Evolutionary conservation across 495 filamentous ascomycete genomes (phyloP).

Genomic region (Penicillium psychrofluorescens): DNA sequence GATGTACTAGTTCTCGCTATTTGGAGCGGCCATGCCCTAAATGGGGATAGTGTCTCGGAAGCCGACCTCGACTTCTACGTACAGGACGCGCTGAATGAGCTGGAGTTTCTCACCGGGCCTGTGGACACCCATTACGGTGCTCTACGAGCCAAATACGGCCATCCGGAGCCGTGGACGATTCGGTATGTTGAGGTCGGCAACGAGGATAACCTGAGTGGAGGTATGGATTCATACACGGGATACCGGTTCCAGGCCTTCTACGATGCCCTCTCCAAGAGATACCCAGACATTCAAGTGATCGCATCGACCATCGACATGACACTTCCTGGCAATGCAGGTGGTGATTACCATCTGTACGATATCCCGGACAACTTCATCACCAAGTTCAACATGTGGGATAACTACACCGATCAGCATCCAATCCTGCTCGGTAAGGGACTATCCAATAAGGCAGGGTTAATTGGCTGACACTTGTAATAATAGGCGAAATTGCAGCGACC

Average conservation of each 20-base stretch:
- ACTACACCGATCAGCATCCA: conserved; percentile 26
- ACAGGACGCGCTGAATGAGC: conserved; percentile 54
- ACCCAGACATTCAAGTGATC: conserved; percentile 43
- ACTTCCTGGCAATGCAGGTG: conserved; percentile 27
- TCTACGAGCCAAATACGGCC: conserved; percentile 37
- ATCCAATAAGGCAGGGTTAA: neutral
- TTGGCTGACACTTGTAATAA: neutral
- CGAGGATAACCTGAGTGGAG: conserved; percentile 43
- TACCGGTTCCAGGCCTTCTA: conserved; percentile 40
- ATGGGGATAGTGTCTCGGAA: conserved; percentile 33
- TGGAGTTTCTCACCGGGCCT: conserved; percentile 44
- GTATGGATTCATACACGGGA: conserved; percentile 27
- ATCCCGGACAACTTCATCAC: conserved; percentile 41
- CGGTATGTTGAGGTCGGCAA: conserved; percentile 49
- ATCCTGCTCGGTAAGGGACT: conserved; percentile 40
- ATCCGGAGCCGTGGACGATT: conserved; percentile 40
- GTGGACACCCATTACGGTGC: conserved; percentile 32
- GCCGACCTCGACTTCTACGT: conserved; percentile 32
- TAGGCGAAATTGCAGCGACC: conserved; percentile 46
- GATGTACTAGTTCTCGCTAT: conserved; percentile 41
- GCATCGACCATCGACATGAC: conserved; percentile 35
- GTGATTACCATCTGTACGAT: conserved; percentile 46
- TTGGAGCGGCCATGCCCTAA: conserved; percentile 53
- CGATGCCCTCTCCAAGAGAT: conserved; percentile 40
- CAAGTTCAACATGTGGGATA: conserved; percentile 50